Evolutionary conservation across 2,329 filamentous ascomycete genomes (phyloP), one percentile per base, ranked within the genome.

Genomic region (Gaeumannomyces sp.): DNA sequence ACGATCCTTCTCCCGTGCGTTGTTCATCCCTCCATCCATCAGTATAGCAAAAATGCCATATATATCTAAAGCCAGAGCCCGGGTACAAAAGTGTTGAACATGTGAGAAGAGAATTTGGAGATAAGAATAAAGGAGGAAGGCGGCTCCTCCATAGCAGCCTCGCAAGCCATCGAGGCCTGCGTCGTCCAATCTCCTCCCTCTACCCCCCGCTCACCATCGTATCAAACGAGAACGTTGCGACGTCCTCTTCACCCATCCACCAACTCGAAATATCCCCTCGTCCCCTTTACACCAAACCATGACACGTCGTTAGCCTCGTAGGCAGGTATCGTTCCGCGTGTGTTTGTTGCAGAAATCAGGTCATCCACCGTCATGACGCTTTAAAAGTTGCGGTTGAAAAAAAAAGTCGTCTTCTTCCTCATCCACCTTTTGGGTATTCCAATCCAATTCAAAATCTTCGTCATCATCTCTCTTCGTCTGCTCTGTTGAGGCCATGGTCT

Each of bases 11-110:
- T 53, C 45, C 45, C 45, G 45, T 25, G 45, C 10, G 45, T 25
- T 53, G 45, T 22, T 53, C 45, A 53, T 53, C 45, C 45, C 45
- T 53, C 45, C 45, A 53, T 53, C 45, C 45, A 53, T 53, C 45
- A 53, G 45, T 53, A 53, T 53, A 22, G 45, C 45, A 25, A n/a
- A 6, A 53, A 53, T n/a, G 45, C 45, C 45, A 53, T 53, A 53
- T 53, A 53, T 53, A 53, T 53, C 45, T 53, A 53, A 53, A 25
- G 45, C 45, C 45, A 22, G 11, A 45, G 45, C 45, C 45, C 45
- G 45, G 7, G 22, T n/a, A 53, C 22, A 53, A 53, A 53, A 53
- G 45, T n/a, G 45, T 53, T 53, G 45, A 53, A 53, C 45, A 53
- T 53, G 45, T 53, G 45, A 53, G 45, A 53, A 53, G 45, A n/a